phyloP scores from a whole-genome alignment of 192 early-diverging fungal genomes.

The Gryganskiella cystojenkinii region DNA sequence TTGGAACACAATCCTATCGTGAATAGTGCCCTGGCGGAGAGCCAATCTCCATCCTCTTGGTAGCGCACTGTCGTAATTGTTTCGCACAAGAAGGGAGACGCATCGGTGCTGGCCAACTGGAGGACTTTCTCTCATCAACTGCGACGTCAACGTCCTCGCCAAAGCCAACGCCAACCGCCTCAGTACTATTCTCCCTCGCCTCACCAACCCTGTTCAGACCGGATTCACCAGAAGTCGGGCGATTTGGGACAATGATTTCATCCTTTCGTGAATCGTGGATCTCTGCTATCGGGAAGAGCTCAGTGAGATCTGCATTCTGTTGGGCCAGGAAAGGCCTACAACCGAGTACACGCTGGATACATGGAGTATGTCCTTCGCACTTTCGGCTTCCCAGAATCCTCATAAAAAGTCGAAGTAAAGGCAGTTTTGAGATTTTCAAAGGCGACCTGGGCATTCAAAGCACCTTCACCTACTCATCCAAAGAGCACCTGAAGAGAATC shows the following conservation, averaged over 20 bases:
- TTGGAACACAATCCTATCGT: background rate
- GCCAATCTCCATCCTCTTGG: slow-evolving; percentile 4
- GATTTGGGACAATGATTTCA: slow-evolving; percentile 20
- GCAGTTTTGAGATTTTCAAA: no score
- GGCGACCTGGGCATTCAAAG: no score
- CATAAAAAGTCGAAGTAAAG: no score
- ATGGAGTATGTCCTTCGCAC: no score
- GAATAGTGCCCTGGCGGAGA: slow-evolving; percentile 10
- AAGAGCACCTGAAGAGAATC: no score
- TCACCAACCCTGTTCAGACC: slow-evolving; percentile 19
- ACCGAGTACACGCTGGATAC: no score
- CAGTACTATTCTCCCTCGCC: background rate
- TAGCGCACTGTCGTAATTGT: slow-evolving; percentile 19
- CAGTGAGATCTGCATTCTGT: background rate
- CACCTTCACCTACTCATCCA: no score
- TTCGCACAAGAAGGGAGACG: slow-evolving; percentile 41
- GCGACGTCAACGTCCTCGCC: slow-evolving; percentile 28
- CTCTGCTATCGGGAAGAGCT: background rate
- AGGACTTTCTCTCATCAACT: slow-evolving; percentile 25
- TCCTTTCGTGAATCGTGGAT: background rate
- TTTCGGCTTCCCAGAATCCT: no score
- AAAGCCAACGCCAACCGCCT: slow-evolving; percentile 15
- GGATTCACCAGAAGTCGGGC: slow-evolving; percentile 18
- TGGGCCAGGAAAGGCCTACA: no score
- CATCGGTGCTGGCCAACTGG: slow-evolving; percentile 22